Conservation (phyloP, 164 flowering plant genomes). For the Aristolochia contorta region DNA sequence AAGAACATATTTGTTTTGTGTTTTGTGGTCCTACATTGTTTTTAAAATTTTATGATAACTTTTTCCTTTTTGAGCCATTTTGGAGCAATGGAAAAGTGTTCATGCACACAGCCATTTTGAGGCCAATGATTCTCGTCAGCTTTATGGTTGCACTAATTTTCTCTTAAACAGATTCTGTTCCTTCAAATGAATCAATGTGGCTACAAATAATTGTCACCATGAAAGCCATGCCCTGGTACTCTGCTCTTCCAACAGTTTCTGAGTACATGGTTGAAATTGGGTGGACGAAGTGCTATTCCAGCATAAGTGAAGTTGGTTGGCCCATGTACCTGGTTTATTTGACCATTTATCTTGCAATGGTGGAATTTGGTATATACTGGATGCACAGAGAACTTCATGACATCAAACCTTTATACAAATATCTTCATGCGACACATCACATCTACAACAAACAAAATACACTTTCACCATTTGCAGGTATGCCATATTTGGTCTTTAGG, state of each 20-base stretch:
- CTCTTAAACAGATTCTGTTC: constrained; percentile 56
- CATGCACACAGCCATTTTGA: too few relatives aligned
- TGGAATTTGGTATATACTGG: constrained; percentile 95
- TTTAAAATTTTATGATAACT: too few relatives aligned
- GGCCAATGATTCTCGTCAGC: too few relatives aligned
- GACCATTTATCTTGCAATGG: constrained; percentile 47
- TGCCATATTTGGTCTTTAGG: not conserved
- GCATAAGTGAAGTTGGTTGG: constrained; percentile 67
- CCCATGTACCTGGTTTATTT: constrained; percentile 36
- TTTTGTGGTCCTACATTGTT: too few relatives aligned
- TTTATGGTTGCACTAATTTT: not conserved
- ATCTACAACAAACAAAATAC: constrained; percentile 94
- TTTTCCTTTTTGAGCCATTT: too few relatives aligned
- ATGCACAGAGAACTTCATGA: constrained; percentile 93
- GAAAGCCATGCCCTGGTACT: constrained; percentile 97
- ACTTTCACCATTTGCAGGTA: constrained; percentile 97
- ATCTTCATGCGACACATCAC: constrained; percentile 96
- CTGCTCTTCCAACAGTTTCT: constrained; percentile 64
- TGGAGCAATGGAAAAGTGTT: too few relatives aligned
- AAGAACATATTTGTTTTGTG: too few relatives aligned
- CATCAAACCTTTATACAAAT: constrained; percentile 86
- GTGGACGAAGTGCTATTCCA: constrained; percentile 72
- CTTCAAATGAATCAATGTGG: constrained; percentile 68
- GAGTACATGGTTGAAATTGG: constrained; percentile 87
- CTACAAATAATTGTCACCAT: constrained; percentile 86